Conservation (phyloP, 495 filamentous ascomycete genomes). For the Melanomma pulvis-pyrius region DNA sequence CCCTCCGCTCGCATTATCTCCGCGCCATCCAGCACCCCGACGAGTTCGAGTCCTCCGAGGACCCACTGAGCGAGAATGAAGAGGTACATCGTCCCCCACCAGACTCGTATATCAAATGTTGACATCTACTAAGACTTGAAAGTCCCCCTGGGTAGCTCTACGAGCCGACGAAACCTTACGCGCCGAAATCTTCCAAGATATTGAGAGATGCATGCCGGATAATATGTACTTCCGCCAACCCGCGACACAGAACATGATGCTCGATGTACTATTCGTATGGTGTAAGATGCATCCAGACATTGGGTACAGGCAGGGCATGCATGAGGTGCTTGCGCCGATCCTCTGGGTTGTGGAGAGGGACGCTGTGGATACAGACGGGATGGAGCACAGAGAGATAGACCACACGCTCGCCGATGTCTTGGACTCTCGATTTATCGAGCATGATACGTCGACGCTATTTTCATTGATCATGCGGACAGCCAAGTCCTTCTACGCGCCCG, state of each 20-base stretch:
- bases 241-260: conserved; percentile 75
- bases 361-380: conserved; percentile 59
- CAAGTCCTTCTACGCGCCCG: conserved; percentile 81
- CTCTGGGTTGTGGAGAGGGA: conserved; percentile 86
- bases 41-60: conserved; percentile 69
- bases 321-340: conserved; percentile 89
- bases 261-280: conserved; percentile 90
- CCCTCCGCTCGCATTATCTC: conserved; percentile 72
- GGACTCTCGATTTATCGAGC: conserved; percentile 74
- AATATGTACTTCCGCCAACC: conserved; percentile 85
- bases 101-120: conserved; percentile 34
- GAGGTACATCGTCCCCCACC: conserved; percentile 56
- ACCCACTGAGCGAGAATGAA: conserved; percentile 85
- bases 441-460: conserved; percentile 89
- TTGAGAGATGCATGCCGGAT: conserved; percentile 90
- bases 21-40: conserved; percentile 80
- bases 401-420: conserved; percentile 64
- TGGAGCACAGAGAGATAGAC: conserved; percentile 8
- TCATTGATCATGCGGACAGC: conserved; percentile 82
- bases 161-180: conserved; percentile 82
- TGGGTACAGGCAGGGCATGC: conserved; percentile 96
- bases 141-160: conserved; percentile 89
- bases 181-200: conserved; percentile 92
- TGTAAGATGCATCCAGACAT: conserved; percentile 88
- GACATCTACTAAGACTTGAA: conserved; percentile 50